phyloP scores from a whole-genome alignment of 345 rosid species.

The Gossypium longicalyx region DNA sequence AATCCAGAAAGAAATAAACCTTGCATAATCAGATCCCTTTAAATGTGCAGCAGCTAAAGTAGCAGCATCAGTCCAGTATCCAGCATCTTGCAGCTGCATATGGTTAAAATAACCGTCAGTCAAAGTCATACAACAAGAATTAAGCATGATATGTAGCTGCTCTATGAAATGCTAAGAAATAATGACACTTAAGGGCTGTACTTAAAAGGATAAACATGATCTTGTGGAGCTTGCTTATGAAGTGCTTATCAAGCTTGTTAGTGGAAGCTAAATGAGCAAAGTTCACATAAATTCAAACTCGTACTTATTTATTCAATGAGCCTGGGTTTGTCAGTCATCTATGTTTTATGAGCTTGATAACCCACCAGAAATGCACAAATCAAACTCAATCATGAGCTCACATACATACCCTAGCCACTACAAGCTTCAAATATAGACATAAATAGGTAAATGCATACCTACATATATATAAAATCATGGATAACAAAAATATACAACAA shows the following conservation, averaged over 20 bases:
- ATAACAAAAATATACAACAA: background rate
- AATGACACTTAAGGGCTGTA: background rate
- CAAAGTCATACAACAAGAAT: background rate
- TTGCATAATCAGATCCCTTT: constrained; percentile 95
- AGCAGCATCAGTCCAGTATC: constrained; percentile 98
- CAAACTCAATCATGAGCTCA: background rate
- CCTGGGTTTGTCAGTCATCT: too few relatives aligned
- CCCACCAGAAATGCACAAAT: background rate
- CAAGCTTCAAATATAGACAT: background rate
- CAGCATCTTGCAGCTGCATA: constrained; percentile 93
- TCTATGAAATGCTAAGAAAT: background rate
- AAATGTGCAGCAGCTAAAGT: constrained; percentile 95
- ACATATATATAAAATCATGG: background rate
- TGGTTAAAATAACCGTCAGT: background rate
- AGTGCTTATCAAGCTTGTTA: background rate
- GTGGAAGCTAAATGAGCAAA: background rate
- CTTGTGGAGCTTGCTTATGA: background rate
- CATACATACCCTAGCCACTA: background rate
- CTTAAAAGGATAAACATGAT: background rate
- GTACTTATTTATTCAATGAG: background rate
- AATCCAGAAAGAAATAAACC: constrained; percentile 26
- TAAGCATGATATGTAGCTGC: background rate
- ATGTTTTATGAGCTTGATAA: background rate
- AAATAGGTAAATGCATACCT: background rate
- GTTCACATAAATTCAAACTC: background rate